These are phyloP conservation scores for Penicillium steckii DNA, from an alignment of 495 filamentous ascomycete species.

Conservation along the genomic window DNA sequence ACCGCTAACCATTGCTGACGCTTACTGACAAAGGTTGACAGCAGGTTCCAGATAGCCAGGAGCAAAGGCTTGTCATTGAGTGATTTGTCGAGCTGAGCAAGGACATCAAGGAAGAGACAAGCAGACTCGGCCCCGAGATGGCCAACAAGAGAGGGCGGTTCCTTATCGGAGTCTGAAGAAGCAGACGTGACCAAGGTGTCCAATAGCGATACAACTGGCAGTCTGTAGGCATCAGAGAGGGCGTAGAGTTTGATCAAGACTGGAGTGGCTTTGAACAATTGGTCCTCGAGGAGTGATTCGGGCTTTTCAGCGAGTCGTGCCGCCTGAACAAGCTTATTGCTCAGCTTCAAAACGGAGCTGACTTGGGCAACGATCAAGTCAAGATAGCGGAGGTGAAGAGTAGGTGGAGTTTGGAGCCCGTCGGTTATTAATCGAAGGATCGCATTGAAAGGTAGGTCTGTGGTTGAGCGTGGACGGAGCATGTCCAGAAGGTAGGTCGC, in stretches of 20 bases:
- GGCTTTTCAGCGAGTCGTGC: constrained; percentile 61
- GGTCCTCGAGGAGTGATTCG: constrained; percentile 65
- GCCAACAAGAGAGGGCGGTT: constrained; percentile 87
- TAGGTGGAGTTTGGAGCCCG: constrained; percentile 62
- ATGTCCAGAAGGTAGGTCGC: constrained; percentile 73
- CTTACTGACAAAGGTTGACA: constrained; percentile 83
- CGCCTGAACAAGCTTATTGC: constrained; percentile 65
- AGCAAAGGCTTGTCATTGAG: constrained; percentile 59
- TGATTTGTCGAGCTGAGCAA: constrained; percentile 77
- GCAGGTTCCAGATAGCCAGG: constrained; percentile 75
- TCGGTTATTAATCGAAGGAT: constrained; percentile 69
- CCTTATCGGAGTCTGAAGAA: constrained; percentile 54
- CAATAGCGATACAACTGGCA: constrained; percentile 64
- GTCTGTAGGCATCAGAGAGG: constrained; percentile 62
- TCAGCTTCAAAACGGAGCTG: constrained; percentile 60
- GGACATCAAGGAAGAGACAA: constrained; percentile 75
- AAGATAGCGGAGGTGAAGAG: constrained; percentile 58
- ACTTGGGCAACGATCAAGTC: constrained; percentile 61
- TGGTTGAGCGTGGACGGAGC: constrained; percentile 67
- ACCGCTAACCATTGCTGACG: constrained; percentile 95
- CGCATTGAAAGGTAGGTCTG: constrained; percentile 72
- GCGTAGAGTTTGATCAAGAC: constrained; percentile 77
- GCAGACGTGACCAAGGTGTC: constrained; percentile 71
- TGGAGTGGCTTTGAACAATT: constrained; percentile 75
- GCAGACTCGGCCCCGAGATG: constrained; percentile 80